Evolutionary conservation across 2,329 filamentous ascomycete species (phyloP), one percentile per base, ranked within the genome.

Genomic region (Cladosporium austrohemisphaericum): DNA sequence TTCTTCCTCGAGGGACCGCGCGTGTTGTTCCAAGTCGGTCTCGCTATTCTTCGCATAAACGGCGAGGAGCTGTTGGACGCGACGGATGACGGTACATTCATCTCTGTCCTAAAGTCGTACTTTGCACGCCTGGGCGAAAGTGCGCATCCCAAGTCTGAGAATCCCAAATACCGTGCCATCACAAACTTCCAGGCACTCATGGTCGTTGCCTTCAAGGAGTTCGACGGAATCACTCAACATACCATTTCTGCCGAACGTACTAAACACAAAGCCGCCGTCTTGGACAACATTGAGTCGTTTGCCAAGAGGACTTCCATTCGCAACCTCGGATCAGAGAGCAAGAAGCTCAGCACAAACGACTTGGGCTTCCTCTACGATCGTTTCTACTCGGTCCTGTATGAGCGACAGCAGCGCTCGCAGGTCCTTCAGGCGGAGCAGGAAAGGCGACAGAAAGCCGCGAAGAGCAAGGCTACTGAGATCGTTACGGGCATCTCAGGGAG

Each of bases 161-260:
- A 97, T 55, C 84, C 91, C 3, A 98, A 97, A 71, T 75, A 97
- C 45, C 81, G 92, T 46, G 89, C 91, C 0, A 93, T 98, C 47
- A 98, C 94, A 5, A 82, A 88, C 38, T 98, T 98, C 66, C 93
- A 98, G 63, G 93, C 97, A 68, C 80, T 98, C 50, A 97, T 98
- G 91, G 93, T 98, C 3, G 93, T 97, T 16, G 93, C 93, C 1
- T 98, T 98, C 72, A 97, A 96, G 60, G 93, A 98, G 64, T 98
- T 98, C 64, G 86, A 92, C 0, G 88, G 85, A 32, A 95, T 98
- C 58, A 98, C 93, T 0, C 92, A 98, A 65, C 85, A 83, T 63
- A 95, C 85, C 43, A 91, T 98, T 53, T 86, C 86, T 1, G 93
- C 97, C 57, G 79, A 94, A 63, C 84, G 93, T 18, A 77, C 87